Base-by-base conservation (phyloP, 306 rosid species). In the Vigna nakashimae region DNA sequence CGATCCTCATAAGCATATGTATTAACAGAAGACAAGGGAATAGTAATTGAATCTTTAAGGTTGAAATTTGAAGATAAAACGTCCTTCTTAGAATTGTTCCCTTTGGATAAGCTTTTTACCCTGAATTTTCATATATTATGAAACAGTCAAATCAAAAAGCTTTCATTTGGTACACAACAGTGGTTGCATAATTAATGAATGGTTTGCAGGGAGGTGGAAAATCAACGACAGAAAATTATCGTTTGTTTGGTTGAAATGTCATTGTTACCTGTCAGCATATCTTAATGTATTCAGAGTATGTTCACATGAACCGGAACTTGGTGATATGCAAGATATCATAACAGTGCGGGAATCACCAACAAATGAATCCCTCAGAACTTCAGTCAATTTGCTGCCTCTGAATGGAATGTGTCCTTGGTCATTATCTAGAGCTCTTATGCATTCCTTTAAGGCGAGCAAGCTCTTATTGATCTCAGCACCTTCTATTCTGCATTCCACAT, bases 401-500 rank as follows among this genome's bases (percentile, higher is more conserved):
- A 93, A 93, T 58, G 98, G 98, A 83, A 93, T 93, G 80, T 93
- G 98, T 28, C 97, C 97, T 83, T 93, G 98, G 86, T 93, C 98
- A 60, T 88, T 93, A 85, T 93, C 98, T 78, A 93, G 93, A 74
- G 98, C 98, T 85, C 98, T 89, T 46, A 91, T 93, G 83, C 98
- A 93, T 81, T 93, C 98, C 84, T 93, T 93, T 13, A 93, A 80
- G 72, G 98, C 98, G 45, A 93, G 97, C 84, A 93, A 91, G 88
- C 98, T 93, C 90, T 93, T 93, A 43, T 93, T 93, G 82, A 93
- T 93, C 80, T 93, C 98, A 79, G 98, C 98, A 78, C 98, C 98
- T 90, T 93, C 98, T 85, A 93, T 93, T 83, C 98, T 93, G 93
- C 90, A 82, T 36, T 40, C 40, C 71, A 80, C 28, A 73, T 43